Evolutionary conservation across 352 stramenopile genomes (phyloP).

Genomic region (Pythium pyrilobum): DNA sequence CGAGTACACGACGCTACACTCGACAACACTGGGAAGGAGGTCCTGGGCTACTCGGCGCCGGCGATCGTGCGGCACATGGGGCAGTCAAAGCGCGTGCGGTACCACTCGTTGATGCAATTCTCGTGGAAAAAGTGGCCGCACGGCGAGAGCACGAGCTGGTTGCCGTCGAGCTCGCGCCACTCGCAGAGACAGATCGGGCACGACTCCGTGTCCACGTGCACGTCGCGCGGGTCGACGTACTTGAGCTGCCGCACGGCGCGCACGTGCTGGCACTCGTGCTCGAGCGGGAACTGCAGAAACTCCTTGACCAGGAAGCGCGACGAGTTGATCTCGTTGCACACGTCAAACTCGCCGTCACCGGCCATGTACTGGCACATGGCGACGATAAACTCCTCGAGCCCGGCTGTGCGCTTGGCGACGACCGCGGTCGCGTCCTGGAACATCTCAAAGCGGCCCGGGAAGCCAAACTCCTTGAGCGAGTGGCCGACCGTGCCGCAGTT

Average conservation of each 20-base stretch:
- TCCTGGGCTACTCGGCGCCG: conserved; percentile 41
- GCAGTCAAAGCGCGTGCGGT: conserved; percentile 84
- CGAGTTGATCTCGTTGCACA: conserved; percentile 62
- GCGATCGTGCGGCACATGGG: conserved; percentile 85
- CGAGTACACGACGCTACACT: too few species aligned
- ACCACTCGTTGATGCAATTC: conserved; percentile 88
- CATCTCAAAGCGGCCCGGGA: conserved; percentile 66
- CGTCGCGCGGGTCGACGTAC: conserved; percentile 79
- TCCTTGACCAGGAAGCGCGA: conserved; percentile 76
- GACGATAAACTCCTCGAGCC: conserved; percentile 76
- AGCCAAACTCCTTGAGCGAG: conserved; percentile 65
- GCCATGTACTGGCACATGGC: conserved; percentile 69
- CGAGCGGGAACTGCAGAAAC: conserved; percentile 76
- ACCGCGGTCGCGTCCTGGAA: conserved; percentile 64
- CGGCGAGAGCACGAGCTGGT: conserved; percentile 71
- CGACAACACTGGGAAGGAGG: too few species aligned
- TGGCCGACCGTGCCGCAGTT: conserved; percentile 48
- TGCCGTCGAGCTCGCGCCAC: conserved; percentile 79
- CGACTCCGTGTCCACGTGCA: conserved; percentile 73
- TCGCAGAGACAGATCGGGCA: conserved; percentile 83
- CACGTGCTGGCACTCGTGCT: conserved; percentile 78
- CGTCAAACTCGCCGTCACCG: conserved; percentile 36
- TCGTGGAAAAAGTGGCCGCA: conserved; percentile 87
- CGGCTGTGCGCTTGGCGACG: conserved; percentile 54
- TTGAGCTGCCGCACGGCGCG: conserved; percentile 77